Evolutionary conservation across 441 rosid species (phyloP), one percentile per base, ranked within the genome.

Genomic region (Gossypium trilobum): DNA sequence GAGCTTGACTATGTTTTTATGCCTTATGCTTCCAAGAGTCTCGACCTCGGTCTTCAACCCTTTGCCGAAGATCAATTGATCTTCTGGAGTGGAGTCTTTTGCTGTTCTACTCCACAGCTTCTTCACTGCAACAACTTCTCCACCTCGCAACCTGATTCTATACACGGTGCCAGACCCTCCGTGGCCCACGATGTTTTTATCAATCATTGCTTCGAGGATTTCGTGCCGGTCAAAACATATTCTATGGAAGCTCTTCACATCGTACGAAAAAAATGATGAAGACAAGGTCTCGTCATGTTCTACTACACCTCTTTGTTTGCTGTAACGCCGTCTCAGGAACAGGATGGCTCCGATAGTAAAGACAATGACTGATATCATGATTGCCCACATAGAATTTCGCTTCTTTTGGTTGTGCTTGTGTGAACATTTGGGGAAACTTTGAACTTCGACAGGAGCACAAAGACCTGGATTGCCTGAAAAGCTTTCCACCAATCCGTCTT

Each of bases 91-190:
- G 1, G 82, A 81, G 29, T 85, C 91, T 79, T 91, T 91, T 55
- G 75, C 77, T 27, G 79, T 81, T 51, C 75, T 83, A 70, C 92
- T 86, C 92, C 92, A 85, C 60, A 91, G 83, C 81, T 72, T 92
- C 89, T 94, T 94, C 77, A 88, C 99, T 39, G 99, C 97, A 9
- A 91, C 80, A 20, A 86, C 90, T 63, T 94, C 99, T 6, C 90
- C 90, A 3, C 81, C 85, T 62, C 75, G 82, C 76, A 91, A 75
- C 58, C 81, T 89, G 9, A 92, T 87, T 70, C 80, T 89, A 70
- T 94, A 89, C 65, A 94, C 99, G 2, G 87, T 85, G 52, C 99
- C 95, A 0, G 91, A 89, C 52, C 97, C 97, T 68, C 99, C 99
- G 60, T 81, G 92, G 4, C 97, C 99, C 65, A 90, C 92, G 17